Evolutionary conservation across 2,329 filamentous ascomycete species (phyloP), one percentile per base, ranked within the genome.

Genomic region (Aspergillus thermomutatus): DNA sequence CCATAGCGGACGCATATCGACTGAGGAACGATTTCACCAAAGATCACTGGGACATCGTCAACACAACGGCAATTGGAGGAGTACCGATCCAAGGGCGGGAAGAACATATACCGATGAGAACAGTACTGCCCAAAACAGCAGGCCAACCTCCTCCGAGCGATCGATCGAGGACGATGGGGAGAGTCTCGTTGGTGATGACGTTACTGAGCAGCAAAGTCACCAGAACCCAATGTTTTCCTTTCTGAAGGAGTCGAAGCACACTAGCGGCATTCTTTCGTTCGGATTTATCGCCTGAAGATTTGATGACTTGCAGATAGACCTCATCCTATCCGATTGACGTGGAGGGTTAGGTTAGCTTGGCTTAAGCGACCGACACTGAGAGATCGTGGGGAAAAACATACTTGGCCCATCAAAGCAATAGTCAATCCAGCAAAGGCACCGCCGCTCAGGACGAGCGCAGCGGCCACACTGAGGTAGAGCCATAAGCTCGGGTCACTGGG

Each of bases 221-320:
- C 56, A 99, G 80, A 21, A 99, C 93, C 94, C 94, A 99, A 75
- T 99, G 94, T 74, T 99, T 99, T 67, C 94, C 94, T 66, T 85
- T 89, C 62, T 91, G 86, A 55, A 99, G 78, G 27, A 99, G 80
- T 46, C 86, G 82, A 65, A 94, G 82, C 10, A 99, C 94, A 62
- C 86, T 88, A 55, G 83, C 84, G 0, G 94, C 94, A 70, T 97
- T 91, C 70, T 87, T 91, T 69, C 87, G 88, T 76, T 97, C 93
- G n/a, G 87, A 81, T 54, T 89, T 91, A 74, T 91, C 88, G 48
- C 89, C 87, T 53, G 94, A 95, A 43, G 88, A 87, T 52, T 92
- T 87, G 62, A 99, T 89, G 62, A 99, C 94, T 76, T 97, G 94
- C 17, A 99, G 84, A 74, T 99, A 97, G 68, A 97, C 95, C 74